These are phyloP conservation scores for Xylaria nigripes DNA, from an alignment of 495 filamentous ascomycete genomes.

Conservation along the genomic window DNA sequence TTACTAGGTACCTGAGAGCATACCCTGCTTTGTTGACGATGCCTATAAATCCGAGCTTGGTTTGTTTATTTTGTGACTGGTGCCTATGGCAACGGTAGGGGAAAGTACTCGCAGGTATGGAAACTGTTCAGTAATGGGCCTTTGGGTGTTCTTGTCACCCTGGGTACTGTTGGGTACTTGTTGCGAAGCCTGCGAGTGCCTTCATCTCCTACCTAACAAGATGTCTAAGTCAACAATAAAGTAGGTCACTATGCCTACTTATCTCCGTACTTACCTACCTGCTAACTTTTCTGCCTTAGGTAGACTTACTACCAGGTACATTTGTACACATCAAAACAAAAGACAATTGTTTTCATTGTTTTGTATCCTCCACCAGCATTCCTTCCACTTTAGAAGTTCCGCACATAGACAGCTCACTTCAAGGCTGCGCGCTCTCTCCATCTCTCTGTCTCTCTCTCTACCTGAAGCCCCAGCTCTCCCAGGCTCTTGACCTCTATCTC, in stretches of 20 bases:
- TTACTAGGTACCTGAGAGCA: too few species aligned
- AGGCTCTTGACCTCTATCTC: background rate
- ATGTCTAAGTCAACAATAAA: background rate
- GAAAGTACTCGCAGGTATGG: background rate
- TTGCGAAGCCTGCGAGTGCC: too few species aligned
- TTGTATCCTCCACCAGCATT: slow-evolving; percentile 5
- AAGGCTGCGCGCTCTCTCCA: background rate
- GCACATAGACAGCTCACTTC: background rate
- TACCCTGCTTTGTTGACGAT: background rate
- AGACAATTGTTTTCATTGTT: background rate
- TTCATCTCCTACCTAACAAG: background rate
- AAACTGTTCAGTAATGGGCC: background rate
- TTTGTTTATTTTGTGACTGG: background rate
- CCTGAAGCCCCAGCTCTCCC: background rate
- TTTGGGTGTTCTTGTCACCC: background rate
- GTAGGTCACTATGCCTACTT: background rate
- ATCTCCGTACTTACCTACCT: background rate
- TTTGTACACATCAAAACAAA: background rate
- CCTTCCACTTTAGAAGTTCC: background rate
- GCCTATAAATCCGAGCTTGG: background rate
- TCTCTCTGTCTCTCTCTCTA: background rate
- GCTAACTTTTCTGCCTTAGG: too few species aligned
- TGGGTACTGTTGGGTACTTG: background rate
- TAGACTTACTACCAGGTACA: background rate
- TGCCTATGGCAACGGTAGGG: background rate